phyloP scores from a whole-genome alignment of 108 stramenopile species.

The Cyclotella cryptica region DNA sequence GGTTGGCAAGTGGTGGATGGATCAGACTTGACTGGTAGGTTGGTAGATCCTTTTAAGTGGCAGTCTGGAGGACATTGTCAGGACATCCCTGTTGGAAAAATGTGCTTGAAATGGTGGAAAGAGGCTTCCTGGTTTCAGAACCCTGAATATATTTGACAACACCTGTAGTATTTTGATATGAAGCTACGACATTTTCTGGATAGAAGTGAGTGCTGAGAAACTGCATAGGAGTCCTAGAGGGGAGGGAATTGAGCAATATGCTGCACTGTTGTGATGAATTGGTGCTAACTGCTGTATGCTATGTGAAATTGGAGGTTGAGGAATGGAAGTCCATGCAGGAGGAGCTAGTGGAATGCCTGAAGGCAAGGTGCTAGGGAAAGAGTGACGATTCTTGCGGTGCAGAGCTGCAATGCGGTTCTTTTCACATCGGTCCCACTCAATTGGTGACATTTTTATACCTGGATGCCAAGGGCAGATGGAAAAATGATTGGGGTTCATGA shows the following conservation, averaged over 20 bases:
- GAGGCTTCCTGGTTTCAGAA: no score
- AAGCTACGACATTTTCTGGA: no score
- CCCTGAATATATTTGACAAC: no score
- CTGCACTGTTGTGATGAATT: background rate
- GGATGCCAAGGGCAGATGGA: no score
- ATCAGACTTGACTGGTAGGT: background rate
- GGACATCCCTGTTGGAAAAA: no score
- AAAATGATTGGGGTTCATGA: no score
- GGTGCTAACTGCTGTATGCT: background rate
- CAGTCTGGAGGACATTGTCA: no score
- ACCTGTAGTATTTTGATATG: no score
- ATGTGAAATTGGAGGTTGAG: background rate
- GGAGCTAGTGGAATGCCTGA: background rate
- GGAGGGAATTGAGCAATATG: background rate
- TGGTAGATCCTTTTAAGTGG: no score
- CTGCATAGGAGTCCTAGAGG: background rate
- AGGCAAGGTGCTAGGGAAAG: no score
- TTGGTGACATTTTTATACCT: background rate
- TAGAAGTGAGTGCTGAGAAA: background rate
- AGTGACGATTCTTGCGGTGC: background rate
- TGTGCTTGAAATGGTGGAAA: no score
- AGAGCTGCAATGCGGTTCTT: background rate
- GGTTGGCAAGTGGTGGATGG: no score
- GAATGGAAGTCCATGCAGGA: background rate
- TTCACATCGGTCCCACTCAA: background rate